Percentiles rank a stretch among this genome's conserved stretches.
Evolutionary conservation across 306 rosid species (phyloP).

Genomic region (Cajanus cajan): DNA sequence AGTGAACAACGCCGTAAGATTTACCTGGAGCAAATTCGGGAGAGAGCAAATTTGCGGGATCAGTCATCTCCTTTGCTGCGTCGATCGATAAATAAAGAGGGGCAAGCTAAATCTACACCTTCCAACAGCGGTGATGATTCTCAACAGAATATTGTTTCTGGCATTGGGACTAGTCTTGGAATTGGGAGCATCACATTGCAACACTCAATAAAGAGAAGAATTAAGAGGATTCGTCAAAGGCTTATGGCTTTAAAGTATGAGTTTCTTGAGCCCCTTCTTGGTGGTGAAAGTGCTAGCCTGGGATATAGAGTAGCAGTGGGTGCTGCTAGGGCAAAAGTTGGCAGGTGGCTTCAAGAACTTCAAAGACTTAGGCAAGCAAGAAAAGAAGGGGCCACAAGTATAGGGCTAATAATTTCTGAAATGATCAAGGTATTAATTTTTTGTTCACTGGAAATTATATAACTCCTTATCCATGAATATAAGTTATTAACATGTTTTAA

Average conservation of each 20-base stretch:
- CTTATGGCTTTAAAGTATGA: constrained; percentile 98
- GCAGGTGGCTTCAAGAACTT: constrained; percentile 99
- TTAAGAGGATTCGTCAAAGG: constrained; percentile 91
- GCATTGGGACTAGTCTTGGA: constrained; percentile 54
- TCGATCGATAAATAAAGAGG: constrained; percentile 66
- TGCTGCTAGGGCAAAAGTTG: constrained; percentile 90
- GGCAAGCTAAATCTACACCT: constrained; percentile 67
- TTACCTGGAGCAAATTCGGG: constrained; percentile 94
- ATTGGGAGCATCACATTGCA: constrained; percentile 62
- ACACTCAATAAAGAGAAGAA: constrained; percentile 81
- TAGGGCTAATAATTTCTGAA: constrained; percentile 84
- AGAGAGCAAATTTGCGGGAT: constrained; percentile 98
- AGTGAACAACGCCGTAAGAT: constrained; percentile 96
- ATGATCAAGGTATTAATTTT: constrained; percentile 77
- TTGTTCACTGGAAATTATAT: neutral
- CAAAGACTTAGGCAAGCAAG: constrained; percentile 96
- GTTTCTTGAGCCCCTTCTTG: constrained; percentile 68
- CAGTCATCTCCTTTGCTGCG: constrained; percentile 89
- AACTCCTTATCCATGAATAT: neutral
- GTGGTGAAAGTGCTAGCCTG: constrained; percentile 83
- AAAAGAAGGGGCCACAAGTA: constrained; percentile 97
- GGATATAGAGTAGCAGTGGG: constrained; percentile 89
- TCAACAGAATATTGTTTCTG: constrained; percentile 56
- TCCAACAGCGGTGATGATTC: constrained; percentile 61
- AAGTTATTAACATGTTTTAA: neutral